Base-by-base conservation (phyloP, 345 rosid genomes). In the Heritiera fomes region DNA sequence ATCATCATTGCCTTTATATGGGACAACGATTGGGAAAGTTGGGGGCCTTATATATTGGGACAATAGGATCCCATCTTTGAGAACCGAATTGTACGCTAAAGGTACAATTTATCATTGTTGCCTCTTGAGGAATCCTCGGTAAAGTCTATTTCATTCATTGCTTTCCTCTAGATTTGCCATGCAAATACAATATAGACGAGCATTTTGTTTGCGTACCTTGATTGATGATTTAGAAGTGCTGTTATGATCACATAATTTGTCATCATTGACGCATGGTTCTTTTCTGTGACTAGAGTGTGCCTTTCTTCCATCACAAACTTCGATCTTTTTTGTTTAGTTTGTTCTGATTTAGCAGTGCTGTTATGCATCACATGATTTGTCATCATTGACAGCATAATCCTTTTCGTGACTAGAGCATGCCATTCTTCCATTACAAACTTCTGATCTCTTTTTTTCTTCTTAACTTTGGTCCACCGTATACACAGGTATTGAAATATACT, bases 1-100 rank as follows among this genome's bases (percentile, higher is more conserved):
- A 55, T 53, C 49, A 11, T 52, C 49, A 7, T 17, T 53, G 43
- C 76, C 76, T 10, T 38, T 55, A 8, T 73, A 52, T 11, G 32
- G 41, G 17, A 73, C 76, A 32, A 3, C 47, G 1, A 73, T 73
- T 40, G 76, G 76, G 63, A 55, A 73, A 73, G n/a, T 73, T 18
- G 75, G 76, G 18, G 76, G 63, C 76, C 63, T 30, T 43, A 32
- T 73, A 20, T 73, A 38, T 55, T 73, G 62, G 63, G 76, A 73
- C 60, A 73, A 55, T 73, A 73, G 47, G 68, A 63, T 34, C 20
- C 68, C 68, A 34, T 63, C 68, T 32, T 63, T 63, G 45, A 63
- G 68, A 63, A 34, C 68, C 2, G n/a, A 63, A 34, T 63, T 63
- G 68, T 63, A 63, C 34, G 68, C 68, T 63, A 63, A 63, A 63